Percentiles rank a stretch among this genome's conserved stretches.
These are phyloP conservation scores for Monoraphidium neglectum DNA, from an alignment of 139 green algal genomes.

Conservation along the genomic window DNA sequence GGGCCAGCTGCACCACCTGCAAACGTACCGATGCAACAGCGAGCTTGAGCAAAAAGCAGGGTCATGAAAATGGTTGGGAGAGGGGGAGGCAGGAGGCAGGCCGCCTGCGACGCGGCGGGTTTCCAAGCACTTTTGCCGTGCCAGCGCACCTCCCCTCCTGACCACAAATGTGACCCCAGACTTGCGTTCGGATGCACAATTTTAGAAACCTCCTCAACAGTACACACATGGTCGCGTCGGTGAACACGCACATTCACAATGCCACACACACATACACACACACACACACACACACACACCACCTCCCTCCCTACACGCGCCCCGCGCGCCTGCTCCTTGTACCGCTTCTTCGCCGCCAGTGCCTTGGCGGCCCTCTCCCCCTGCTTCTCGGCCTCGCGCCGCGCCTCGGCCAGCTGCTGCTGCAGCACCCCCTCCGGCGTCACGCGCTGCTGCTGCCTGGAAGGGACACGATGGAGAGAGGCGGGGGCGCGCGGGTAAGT, in stretches of 20 bases:
- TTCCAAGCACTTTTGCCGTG: too few species aligned
- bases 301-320: too few species aligned
- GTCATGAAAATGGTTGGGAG: not conserved
- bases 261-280: not conserved
- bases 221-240: not conserved
- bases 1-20: constrained; percentile 34
- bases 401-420: constrained; percentile 42
- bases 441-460: constrained; percentile 1
- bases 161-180: not conserved
- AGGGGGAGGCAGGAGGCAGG: too few species aligned
- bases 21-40: not conserved
- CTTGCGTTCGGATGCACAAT: not conserved
- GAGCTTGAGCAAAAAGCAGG: not conserved
- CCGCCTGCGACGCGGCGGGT: too few species aligned
- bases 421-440: constrained; percentile 50
- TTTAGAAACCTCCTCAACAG: not conserved
- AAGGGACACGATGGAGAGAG: too few species aligned
- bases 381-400: constrained; percentile 26
- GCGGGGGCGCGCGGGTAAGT: too few species aligned
- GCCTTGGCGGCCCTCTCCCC: constrained; percentile 34
- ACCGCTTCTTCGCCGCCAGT: constrained; percentile 35
- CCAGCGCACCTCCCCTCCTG: too few species aligned
- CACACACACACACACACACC: too few species aligned
- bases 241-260: not conserved
- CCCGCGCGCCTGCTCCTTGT: constrained; percentile 58